Evolutionary conservation across 2,329 filamentous ascomycete genomes (phyloP).

Genomic region (Neospermospora avenae): DNA sequence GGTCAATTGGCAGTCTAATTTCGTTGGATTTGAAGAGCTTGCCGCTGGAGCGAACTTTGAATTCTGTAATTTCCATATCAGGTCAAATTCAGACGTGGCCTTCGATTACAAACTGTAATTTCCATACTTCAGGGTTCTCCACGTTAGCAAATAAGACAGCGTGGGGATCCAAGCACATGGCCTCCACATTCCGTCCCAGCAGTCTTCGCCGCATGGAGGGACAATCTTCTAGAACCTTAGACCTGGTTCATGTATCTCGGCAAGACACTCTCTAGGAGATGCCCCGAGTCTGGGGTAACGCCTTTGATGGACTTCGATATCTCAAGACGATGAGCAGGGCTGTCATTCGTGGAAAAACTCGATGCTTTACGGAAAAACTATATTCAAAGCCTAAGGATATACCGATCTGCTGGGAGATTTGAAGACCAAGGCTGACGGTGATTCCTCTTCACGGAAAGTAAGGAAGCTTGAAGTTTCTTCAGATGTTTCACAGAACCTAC

Average conservation of each 20-base stretch:
- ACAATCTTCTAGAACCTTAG: too few relatives aligned
- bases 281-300: not conserved
- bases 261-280: not conserved
- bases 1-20: too few relatives aligned
- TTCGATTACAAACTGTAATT: not conserved
- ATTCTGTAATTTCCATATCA: too few relatives aligned
- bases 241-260: not conserved
- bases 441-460: too few relatives aligned
- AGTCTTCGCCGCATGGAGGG: not conserved
- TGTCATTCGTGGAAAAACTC: not conserved
- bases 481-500: too few relatives aligned
- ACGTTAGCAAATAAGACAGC: not conserved
- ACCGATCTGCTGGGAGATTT: not conserved
- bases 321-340: not conserved
- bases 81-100: not conserved
- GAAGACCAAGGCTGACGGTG: too few relatives aligned
- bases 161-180: not conserved
- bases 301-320: not conserved
- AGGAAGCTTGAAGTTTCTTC: too few relatives aligned
- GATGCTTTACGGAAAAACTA: not conserved
- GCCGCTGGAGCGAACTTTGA: too few relatives aligned
- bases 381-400: not conserved
- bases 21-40: too few relatives aligned
- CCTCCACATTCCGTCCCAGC: not conserved
- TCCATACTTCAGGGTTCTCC: not conserved